A percentile compares a stretch with the other conserved stretches of the same genome.
Conservation (phyloP, 208 protist genomes). For the Trichomonas vaginalis region DNA sequence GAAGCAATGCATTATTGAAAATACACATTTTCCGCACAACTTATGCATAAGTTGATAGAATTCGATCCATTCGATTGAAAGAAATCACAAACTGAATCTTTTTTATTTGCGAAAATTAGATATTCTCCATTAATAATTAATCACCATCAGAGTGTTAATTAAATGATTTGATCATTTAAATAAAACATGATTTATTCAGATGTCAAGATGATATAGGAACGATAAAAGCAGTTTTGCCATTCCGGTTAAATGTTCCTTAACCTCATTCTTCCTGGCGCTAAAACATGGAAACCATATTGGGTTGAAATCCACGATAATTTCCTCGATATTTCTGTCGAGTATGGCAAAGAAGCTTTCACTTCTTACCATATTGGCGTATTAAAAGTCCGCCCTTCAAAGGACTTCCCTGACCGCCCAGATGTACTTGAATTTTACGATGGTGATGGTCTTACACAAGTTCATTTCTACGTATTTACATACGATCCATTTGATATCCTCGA, state of each 20-base stretch:
- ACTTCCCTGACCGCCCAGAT: neutral
- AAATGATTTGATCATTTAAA: no score
- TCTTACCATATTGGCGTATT: conserved; percentile 3
- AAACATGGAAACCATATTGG: conserved; percentile 10
- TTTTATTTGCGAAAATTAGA: no score
- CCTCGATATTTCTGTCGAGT: neutral
- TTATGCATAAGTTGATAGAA: no score
- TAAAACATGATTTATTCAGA: no score
- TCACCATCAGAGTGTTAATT: no score
- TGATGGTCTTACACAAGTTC: neutral
- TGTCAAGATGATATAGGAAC: no score
- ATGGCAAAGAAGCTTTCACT: conserved; percentile 1
- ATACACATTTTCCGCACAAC: no score
- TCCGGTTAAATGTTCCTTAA: conserved; percentile 10
- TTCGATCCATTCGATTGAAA: no score
- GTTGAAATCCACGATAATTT: conserved; percentile 2
- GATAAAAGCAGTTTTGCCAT: neutral
- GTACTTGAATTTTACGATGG: conserved; percentile 16
- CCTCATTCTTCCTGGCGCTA: neutral
- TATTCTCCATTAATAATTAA: no score
- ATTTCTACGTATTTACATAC: neutral
- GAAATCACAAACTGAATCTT: no score
- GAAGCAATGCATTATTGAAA: no score
- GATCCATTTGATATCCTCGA: conserved; percentile 7
- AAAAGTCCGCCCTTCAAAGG: conserved; percentile 4